Evolutionary conservation across 2,329 filamentous ascomycete species (phyloP), one percentile per base, ranked within the genome.

Genomic region (Colletotrichum neosansevieriae): DNA sequence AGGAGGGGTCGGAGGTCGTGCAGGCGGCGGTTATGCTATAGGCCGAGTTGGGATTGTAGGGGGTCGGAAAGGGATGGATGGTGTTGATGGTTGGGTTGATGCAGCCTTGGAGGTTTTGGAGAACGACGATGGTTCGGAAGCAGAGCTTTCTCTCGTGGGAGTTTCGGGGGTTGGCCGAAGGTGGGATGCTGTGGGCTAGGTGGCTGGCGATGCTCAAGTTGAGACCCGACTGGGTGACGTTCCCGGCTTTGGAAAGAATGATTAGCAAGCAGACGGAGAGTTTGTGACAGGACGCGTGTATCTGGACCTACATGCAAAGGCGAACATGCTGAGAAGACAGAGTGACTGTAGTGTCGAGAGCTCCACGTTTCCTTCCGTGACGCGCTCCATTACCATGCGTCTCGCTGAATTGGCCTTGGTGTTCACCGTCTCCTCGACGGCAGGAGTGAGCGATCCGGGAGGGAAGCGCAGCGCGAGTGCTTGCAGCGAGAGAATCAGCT

Each of bases 401-500:
- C 78, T 45, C 1, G 67, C 21, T 12, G 44, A 36, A 5, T 34
- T 24, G 0, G 67, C 57, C 36, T 58, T 51, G n/a, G 40, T 53
- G 12, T 51, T 15, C 1, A 63, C 4, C 6, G 34, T 53, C 12
- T 58, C 40, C 12, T 58, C 45, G 10, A 7, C 36, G 12, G 38
- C 12, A 11, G 1, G 2, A 3, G 51, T 54, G 0, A 62, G 19
- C 9, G 58, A n/a, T 1, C 44, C 63, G 0, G 67, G 63, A 49
- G 63, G 79, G 63, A 85, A 86, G 3, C 84, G 78, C 3, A 80
- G 74, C 1, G 78, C 77, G 44, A 86, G 70, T 3, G 82, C 80
- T 34, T 85, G 72, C 66, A 77, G 58, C 0, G 77, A 72, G 13
- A 80, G 74, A 0, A 79, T 57, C 2, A 82, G 61, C 61, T 80